These are phyloP conservation scores for Colletotrichum sansevieriae DNA, from an alignment of 2,329 filamentous ascomycete species.

Conservation along the genomic window DNA sequence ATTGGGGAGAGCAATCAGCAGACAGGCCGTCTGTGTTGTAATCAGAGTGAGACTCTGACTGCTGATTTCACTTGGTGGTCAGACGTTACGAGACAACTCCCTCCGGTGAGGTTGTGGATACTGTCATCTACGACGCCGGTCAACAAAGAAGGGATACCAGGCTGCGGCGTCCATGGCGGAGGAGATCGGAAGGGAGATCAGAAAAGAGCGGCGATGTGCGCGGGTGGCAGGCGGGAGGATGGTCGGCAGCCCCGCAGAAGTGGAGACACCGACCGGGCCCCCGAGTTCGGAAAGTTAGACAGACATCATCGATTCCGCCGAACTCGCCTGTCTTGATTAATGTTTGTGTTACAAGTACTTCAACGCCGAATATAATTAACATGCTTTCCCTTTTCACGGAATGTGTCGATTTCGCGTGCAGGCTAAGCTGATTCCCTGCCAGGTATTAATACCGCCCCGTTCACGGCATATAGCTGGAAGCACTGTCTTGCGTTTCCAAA, in stretches of 20 bases:
- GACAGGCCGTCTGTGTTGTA: slow-evolving; percentile 1
- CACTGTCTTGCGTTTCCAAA: no score
- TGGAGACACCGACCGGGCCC: background rate
- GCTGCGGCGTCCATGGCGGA: background rate
- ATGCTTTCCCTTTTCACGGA: no score
- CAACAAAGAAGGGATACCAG: background rate
- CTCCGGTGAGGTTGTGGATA: slow-evolving; percentile 23
- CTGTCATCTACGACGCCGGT: background rate
- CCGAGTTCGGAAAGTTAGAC: background rate
- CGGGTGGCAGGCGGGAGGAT: background rate
- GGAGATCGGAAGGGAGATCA: slow-evolving; percentile 7
- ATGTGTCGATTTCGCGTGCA: no score
- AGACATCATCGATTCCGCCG: background rate
- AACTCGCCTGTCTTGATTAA: background rate
- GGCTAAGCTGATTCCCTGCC: no score
- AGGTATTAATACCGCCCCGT: no score
- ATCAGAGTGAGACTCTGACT: slow-evolving; percentile 16
- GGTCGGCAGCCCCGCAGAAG: background rate
- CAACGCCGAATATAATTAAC: no score
- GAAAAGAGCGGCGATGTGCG: background rate
- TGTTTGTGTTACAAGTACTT: no score
- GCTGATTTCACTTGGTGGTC: slow-evolving; percentile 10
- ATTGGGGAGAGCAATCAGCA: background rate
- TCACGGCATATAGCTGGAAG: no score
- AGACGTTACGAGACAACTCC: slow-evolving; percentile 10